phyloP scores from a whole-genome alignment of 2,329 filamentous ascomycete species.

The Leptographium radiaticola region DNA sequence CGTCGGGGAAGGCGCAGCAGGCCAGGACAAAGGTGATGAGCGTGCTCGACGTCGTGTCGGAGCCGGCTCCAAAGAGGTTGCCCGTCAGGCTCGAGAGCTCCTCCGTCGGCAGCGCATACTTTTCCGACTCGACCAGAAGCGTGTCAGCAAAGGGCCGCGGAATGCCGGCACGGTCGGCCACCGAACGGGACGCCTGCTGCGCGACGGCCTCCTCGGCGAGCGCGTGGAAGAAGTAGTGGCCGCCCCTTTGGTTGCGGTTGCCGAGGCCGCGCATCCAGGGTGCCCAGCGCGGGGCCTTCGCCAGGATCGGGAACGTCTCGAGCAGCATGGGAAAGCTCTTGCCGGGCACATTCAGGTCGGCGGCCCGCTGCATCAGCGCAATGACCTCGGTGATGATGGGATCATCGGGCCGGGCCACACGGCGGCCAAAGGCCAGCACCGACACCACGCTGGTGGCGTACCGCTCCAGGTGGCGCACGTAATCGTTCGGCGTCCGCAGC shows the following conservation, averaged over 20 bases:
- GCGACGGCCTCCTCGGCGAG: slow-evolving; percentile 35
- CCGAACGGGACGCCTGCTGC: slow-evolving; percentile 19
- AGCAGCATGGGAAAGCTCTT: slow-evolving; percentile 43
- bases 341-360: slow-evolving; percentile 39
- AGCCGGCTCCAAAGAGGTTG: slow-evolving; percentile 33
- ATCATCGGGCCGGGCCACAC: slow-evolving; percentile 35
- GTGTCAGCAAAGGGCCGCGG: slow-evolving; percentile 28
- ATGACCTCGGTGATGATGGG: slow-evolving; percentile 48
- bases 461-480: slow-evolving; percentile 40
- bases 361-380: slow-evolving; percentile 42
- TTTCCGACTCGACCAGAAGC: slow-evolving; percentile 32
- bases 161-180: slow-evolving; percentile 12
- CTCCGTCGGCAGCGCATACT: slow-evolving; percentile 29
- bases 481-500: slow-evolving; percentile 28
- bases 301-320: slow-evolving; percentile 38
- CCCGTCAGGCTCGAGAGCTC: slow-evolving; percentile 34
- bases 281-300: slow-evolving; percentile 31
- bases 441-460: slow-evolving; percentile 39
- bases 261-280: slow-evolving; percentile 38
- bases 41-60: slow-evolving; percentile 34
- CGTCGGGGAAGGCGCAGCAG: slow-evolving; percentile 33
- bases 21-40: slow-evolving; percentile 35
- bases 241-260: slow-evolving; percentile 24
- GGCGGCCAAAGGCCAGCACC: slow-evolving; percentile 42
- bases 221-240: slow-evolving; percentile 37